These are phyloP conservation scores for Saturnispora kantuleensis DNA, from an alignment of 805 yeast species.

Conservation along the genomic window DNA sequence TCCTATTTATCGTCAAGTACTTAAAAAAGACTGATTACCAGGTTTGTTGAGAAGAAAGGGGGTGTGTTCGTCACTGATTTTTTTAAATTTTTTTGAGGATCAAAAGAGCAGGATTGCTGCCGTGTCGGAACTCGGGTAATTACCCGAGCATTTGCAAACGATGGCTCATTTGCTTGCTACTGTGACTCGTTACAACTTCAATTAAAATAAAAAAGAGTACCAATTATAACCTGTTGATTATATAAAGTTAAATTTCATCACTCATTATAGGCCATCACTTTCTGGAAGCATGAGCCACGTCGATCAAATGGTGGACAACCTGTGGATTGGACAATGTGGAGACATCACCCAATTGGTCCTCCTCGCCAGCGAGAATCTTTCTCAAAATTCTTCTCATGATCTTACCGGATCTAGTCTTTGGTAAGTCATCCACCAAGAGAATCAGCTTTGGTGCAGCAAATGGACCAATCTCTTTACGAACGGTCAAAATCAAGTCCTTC, in stretches of 20 bases:
- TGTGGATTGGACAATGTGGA: constrained; percentile 71
- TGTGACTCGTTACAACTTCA: neutral
- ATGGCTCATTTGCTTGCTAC: too few species aligned
- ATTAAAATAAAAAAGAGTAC: neutral
- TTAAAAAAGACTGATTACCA: neutral
- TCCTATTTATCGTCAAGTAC: neutral
- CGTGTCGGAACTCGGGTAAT: too few species aligned
- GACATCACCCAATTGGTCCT: constrained; percentile 73
- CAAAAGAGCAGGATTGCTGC: too few species aligned
- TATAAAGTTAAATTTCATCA: neutral
- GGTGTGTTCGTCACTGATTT: too few species aligned
- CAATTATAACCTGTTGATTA: neutral
- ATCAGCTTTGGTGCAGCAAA: constrained; percentile 78
- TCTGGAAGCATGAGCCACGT: constrained; percentile 27
- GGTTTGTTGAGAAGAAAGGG: neutral
- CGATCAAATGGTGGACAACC: constrained; percentile 58
- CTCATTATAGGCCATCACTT: neutral
- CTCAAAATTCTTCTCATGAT: constrained; percentile 81
- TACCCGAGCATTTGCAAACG: too few species aligned
- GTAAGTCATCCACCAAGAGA: constrained; percentile 64
- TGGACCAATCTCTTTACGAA: constrained; percentile 74
- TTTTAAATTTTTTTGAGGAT: too few species aligned
- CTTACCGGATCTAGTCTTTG: constrained; percentile 81
- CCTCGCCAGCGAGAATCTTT: constrained; percentile 65
- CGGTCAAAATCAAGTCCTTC: constrained; percentile 57